Evolutionary conservation across 225 moss, liverwort and hornwort genomes (phyloP).

Genomic region (Climacium dendroides): DNA sequence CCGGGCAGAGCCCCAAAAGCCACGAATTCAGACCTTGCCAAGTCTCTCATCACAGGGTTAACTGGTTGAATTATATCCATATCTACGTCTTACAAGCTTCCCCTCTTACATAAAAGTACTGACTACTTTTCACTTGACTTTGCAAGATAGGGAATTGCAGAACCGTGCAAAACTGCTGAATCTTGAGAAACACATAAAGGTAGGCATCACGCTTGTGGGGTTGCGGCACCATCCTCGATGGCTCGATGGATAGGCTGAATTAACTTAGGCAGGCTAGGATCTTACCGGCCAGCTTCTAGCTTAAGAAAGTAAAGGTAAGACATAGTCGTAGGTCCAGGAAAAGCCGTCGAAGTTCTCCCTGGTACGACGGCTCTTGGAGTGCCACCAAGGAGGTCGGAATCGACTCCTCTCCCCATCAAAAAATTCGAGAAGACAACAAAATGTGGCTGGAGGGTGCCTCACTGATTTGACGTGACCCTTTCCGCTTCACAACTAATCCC

Average conservation of each 20-base stretch:
- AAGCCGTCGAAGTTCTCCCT: not conserved
- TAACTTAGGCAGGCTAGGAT: not conserved
- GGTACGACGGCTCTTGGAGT: conserved; percentile 6
- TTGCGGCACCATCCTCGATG: not conserved
- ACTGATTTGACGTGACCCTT: not conserved
- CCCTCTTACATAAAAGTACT: not conserved
- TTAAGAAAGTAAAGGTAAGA: not conserved
- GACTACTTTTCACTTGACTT: not conserved
- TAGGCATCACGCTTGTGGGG: not conserved
- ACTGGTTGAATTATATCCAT: not conserved
- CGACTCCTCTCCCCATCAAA: not conserved
- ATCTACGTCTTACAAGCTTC: not conserved
- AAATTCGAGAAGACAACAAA: conserved; percentile 8
- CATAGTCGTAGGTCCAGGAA: not conserved
- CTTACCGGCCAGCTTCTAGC: not conserved
- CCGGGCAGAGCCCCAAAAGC: not conserved
- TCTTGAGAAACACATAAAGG: not conserved
- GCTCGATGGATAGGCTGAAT: not conserved
- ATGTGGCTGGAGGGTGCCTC: not conserved
- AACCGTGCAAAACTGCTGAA: not conserved
- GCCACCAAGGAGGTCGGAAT: not conserved
- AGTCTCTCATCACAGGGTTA: not conserved
- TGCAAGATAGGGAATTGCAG: not conserved
- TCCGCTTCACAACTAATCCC: not conserved
- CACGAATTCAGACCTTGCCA: not conserved